phyloP scores from a whole-genome alignment of 192 early-diverging fungal species.

The Gorgonomyces haynaldii region DNA sequence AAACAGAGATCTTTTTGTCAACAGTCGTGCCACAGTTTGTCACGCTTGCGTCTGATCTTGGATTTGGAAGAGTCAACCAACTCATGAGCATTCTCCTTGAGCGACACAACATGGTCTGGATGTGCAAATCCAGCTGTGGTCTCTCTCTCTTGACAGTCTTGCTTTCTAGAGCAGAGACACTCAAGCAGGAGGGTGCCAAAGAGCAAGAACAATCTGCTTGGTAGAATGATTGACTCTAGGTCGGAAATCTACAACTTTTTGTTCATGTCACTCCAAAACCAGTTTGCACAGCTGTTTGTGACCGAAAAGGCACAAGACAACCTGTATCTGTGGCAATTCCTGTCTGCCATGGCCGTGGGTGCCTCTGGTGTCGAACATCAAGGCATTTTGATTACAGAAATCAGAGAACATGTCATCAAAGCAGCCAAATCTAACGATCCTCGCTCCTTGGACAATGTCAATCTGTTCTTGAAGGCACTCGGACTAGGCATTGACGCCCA shows the following conservation, averaged over 20 bases:
- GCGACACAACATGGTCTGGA: slow-evolving; percentile 77
- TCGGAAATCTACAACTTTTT: slow-evolving; percentile 74
- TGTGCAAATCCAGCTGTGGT: slow-evolving; percentile 71
- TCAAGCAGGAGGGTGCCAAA: slow-evolving; percentile 53
- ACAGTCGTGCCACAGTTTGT: slow-evolving; percentile 77
- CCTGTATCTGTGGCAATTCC: slow-evolving; percentile 94
- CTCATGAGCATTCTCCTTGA: slow-evolving; percentile 75
- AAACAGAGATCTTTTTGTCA: slow-evolving; percentile 74
- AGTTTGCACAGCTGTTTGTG: slow-evolving; percentile 72
- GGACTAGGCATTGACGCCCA: slow-evolving; percentile 75
- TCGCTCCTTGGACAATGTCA: slow-evolving; percentile 69
- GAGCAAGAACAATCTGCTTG: slow-evolving; percentile 8
- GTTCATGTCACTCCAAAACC: slow-evolving; percentile 62
- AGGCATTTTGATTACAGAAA: slow-evolving; percentile 79
- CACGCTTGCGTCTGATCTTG: slow-evolving; percentile 68
- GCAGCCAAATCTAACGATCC: slow-evolving; percentile 50
- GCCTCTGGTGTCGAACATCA: slow-evolving; percentile 89
- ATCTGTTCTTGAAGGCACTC: slow-evolving; percentile 90
- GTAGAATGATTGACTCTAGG: slow-evolving; percentile 18
- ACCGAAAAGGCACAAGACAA: slow-evolving; percentile 48
- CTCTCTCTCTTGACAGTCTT: slow-evolving; percentile 84
- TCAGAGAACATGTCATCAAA: slow-evolving; percentile 76
- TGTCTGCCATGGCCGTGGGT: slow-evolving; percentile 89
- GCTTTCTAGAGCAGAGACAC: slow-evolving; percentile 75
- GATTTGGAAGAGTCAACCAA: slow-evolving; percentile 68